A percentile compares a stretch with the other conserved stretches of the same genome.
These are phyloP conservation scores for Abrus precatorius DNA, from an alignment of 306 rosid species.

Conservation along the genomic window DNA sequence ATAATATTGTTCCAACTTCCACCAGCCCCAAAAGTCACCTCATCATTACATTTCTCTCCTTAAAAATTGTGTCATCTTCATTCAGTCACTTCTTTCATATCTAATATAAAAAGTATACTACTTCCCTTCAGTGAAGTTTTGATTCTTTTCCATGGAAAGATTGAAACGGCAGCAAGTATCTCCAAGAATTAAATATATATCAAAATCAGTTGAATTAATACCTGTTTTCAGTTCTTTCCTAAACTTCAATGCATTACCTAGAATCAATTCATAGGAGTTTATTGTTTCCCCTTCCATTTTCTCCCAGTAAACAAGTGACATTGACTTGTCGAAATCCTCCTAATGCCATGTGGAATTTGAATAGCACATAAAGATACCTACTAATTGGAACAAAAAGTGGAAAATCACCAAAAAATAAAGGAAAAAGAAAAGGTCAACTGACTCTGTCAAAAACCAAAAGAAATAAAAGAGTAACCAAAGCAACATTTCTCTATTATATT, in stretches of 20 bases:
- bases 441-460: not conserved
- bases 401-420: not conserved
- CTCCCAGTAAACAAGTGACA: not conserved
- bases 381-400: not conserved
- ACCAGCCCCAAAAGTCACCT: not conserved
- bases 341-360: not conserved
- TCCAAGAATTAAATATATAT: not conserved
- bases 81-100: no score
- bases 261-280: not conserved
- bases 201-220: not conserved
- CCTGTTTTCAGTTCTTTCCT: not conserved
- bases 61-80: no score
- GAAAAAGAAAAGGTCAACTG: not conserved
- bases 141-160: not conserved
- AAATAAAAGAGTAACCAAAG: not conserved
- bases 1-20: not conserved
- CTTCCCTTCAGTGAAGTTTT: no score
- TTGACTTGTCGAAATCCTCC: not conserved
- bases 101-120: no score
- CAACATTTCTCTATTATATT: conserved; percentile 12
- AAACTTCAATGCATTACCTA: not conserved
- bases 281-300: not conserved
- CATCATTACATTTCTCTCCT: not conserved
- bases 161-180: not conserved
- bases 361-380: conserved; percentile 5